Percentiles rank a stretch among this genome's conserved stretches.
Evolutionary conservation across 768 basidiomycete genomes (phyloP).

Genomic region (Podaxis mareebaensis): DNA sequence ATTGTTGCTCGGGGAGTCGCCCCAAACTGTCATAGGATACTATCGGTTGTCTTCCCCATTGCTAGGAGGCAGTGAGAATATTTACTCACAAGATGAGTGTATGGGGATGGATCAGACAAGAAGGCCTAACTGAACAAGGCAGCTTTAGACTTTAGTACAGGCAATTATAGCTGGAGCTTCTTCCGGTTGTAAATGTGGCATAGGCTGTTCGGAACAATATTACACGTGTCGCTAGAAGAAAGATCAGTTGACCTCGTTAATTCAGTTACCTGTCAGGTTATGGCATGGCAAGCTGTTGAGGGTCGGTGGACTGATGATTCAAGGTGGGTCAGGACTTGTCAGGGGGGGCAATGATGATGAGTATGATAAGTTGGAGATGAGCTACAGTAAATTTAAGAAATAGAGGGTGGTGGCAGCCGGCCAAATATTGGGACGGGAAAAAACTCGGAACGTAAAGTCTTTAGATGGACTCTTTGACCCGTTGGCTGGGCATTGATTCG

Average conservation of each 20-base stretch:
- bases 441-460: background rate
- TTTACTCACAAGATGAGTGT: too few species aligned
- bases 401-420: background rate
- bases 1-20: too few species aligned
- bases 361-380: background rate
- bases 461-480: background rate
- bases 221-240: conserved; percentile 7
- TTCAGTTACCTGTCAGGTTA: background rate
- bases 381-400: background rate
- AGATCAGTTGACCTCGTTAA: conserved; percentile 1
- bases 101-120: too few species aligned
- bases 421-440: background rate
- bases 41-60: too few species aligned
- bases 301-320: background rate
- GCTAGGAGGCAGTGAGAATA: too few species aligned
- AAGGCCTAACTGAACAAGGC: too few species aligned
- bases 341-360: background rate
- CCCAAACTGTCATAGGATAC: too few species aligned
- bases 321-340: background rate
- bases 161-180: background rate
- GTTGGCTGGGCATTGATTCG: background rate
- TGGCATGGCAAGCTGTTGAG: background rate
- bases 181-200: background rate
- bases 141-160: too few species aligned
- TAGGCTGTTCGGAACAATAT: background rate